These are phyloP conservation scores for Fraxinus latifolia DNA, from an alignment of 305 asterid genomes.

Conservation along the genomic window DNA sequence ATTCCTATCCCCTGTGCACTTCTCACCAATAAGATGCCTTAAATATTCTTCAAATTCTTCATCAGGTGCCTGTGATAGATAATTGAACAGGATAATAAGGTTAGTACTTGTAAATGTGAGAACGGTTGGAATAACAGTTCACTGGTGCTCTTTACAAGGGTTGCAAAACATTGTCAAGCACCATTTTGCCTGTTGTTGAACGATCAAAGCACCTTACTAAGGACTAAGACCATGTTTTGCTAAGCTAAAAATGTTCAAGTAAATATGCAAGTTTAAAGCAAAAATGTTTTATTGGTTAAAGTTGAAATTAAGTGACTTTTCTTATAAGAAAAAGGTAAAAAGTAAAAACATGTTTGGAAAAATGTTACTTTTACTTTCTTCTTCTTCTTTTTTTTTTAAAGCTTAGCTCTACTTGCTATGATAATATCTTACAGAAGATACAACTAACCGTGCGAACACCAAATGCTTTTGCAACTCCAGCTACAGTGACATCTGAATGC, in stretches of 20 bases:
- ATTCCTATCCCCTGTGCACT: constrained; percentile 76
- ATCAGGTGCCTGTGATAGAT: constrained; percentile 66
- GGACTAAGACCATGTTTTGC: background rate
- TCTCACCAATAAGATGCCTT: constrained; percentile 71
- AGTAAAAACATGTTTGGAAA: background rate
- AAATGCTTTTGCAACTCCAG: constrained; percentile 91
- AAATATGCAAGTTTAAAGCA: background rate
- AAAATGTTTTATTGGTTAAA: background rate
- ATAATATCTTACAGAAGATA: background rate
- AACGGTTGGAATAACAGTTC: background rate
- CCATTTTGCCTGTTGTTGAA: background rate
- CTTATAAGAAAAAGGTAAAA: background rate
- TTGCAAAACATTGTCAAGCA: background rate
- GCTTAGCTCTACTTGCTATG: background rate
- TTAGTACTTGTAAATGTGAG: background rate
- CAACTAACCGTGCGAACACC: constrained; percentile 62
- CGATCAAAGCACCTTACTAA: background rate
- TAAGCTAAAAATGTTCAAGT: background rate
- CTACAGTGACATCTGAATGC: constrained; percentile 74
- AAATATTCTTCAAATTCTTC: constrained; percentile 91
- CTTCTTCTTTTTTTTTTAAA: background rate
- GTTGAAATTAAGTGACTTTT: background rate
- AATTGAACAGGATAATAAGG: background rate
- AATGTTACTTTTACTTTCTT: background rate
- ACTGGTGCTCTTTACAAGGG: background rate